Base-by-base conservation (phyloP, 2,329 filamentous ascomycete genomes). In the Fusarium sp. region DNA sequence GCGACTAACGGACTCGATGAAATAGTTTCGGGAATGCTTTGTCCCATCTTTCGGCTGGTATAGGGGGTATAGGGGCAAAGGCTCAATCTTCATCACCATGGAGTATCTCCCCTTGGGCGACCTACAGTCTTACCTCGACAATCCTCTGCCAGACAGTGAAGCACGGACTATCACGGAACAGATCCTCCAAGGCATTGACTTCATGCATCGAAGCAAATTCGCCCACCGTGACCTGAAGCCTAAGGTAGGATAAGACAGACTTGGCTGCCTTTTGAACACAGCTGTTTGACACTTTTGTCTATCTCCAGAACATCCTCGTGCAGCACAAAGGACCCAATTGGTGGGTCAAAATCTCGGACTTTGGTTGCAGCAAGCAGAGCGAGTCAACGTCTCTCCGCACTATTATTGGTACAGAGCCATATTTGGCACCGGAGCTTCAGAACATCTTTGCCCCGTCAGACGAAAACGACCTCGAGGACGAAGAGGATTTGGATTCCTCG, bases 301-400 rank as follows among this genome's bases (percentile, higher is more conserved):
- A 16, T 35, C 35, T 18, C 6, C 7, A 69, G 66, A 65, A 69
- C 58, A 65, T 69, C 10, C 66, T 69, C 16, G 56, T 69, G 0
- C 25, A 61, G 14, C 22, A 65, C 2, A 20, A 29, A 13, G 56
- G 62, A 1, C 62, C 66, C 2, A 61, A 50, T n/a, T 69, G 66
- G 66, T 61, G 62, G 62, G 66, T 69, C 1, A 65, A 65, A 29
- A 57, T 69, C 8, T 47, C 33, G 3, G 66, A 68, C 11, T 63
- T 68, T 16, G 66, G 66, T 11, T 42, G 35, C 20, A 50, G 50
- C 52, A 58, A 68, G 13, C 65, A 59, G 18, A 58, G 38, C 18
- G 50, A 59, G 25, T 29, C 33, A 1, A 59, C 47, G 1, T 29
- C 27, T 14, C 47, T 68, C 4, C 50, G 40, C 10, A 68, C 52